phyloP scores from a whole-genome alignment of 1,284 basidiomycete species.

The Sanguinoderma infundibulare region DNA sequence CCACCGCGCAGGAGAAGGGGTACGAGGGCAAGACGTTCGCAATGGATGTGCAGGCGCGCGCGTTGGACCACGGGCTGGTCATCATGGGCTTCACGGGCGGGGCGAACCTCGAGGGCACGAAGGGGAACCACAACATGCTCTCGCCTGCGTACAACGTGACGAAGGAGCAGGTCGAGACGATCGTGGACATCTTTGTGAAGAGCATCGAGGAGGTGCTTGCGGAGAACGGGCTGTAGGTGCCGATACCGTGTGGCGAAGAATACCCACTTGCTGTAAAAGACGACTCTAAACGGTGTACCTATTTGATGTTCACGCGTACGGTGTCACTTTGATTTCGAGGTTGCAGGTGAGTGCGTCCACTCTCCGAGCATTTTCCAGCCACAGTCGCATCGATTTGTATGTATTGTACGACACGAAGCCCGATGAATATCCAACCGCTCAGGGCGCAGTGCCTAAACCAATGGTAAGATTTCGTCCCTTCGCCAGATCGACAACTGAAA shows the following conservation, averaged over 20 bases:
- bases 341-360: neutral
- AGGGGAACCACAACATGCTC: conserved; percentile 71
- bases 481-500: neutral
- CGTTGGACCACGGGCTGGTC: conserved; percentile 66
- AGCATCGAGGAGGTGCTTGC: conserved; percentile 66
- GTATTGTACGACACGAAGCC: neutral
- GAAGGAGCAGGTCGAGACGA: conserved; percentile 64
- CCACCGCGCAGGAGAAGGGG: conserved; percentile 42
- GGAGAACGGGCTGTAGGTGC: conserved; percentile 25
- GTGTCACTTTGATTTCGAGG: no score
- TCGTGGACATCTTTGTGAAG: conserved; percentile 63
- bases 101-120: conserved; percentile 68
- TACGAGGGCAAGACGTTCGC: conserved; percentile 60
- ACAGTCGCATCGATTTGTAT: neutral
- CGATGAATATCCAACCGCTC: conserved; percentile 2
- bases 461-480: neutral
- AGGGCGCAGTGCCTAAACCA: conserved; percentile 12
- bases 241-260: neutral
- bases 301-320: neutral
- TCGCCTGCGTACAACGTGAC: conserved; percentile 80
- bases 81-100: conserved; percentile 76
- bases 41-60: conserved; percentile 65
- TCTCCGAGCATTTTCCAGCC: conserved; percentile 3
- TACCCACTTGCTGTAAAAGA: neutral
- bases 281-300: neutral